These are phyloP conservation scores for Melaleuca quinquenervia DNA, from an alignment of 345 rosid species.

Conservation along the genomic window DNA sequence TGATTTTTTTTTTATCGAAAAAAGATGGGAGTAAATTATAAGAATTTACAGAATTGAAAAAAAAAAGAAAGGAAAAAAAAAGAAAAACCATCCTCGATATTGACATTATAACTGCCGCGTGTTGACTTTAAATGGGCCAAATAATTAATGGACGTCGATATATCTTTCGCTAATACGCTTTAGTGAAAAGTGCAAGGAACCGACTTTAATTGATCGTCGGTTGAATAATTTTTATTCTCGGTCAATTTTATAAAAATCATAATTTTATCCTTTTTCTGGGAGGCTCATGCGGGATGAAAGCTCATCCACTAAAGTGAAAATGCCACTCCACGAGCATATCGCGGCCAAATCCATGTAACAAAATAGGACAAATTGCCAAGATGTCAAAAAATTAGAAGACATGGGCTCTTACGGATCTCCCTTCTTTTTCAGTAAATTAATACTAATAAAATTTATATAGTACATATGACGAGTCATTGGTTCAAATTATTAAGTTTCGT, in stretches of 20 bases:
- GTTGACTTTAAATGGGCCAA: neutral
- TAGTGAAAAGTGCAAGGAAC: neutral
- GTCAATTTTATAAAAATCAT: neutral
- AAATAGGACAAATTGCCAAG: neutral
- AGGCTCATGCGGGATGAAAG: neutral
- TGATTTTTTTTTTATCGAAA: neutral
- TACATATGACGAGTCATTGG: neutral
- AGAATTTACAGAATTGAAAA: neutral
- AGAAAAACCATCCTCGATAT: neutral
- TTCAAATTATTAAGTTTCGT: neutral
- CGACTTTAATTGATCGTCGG: neutral
- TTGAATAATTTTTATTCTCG: neutral
- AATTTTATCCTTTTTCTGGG: neutral
- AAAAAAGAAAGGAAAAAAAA: neutral
- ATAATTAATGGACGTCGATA: neutral
- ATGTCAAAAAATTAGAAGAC: neutral
- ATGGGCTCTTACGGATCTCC: too few relatives aligned
- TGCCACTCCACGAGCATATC: neutral
- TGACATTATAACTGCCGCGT: neutral
- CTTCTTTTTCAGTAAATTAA: too few relatives aligned
- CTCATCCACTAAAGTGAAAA: neutral
- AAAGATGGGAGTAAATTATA: neutral
- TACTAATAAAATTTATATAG: too few relatives aligned
- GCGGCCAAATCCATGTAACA: neutral
- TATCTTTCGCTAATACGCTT: neutral